A percentile compares a stretch with the other conserved stretches of the same genome.
Evolutionary conservation across 768 basidiomycete genomes (phyloP).

Genomic region (Mycena vulgaris): DNA sequence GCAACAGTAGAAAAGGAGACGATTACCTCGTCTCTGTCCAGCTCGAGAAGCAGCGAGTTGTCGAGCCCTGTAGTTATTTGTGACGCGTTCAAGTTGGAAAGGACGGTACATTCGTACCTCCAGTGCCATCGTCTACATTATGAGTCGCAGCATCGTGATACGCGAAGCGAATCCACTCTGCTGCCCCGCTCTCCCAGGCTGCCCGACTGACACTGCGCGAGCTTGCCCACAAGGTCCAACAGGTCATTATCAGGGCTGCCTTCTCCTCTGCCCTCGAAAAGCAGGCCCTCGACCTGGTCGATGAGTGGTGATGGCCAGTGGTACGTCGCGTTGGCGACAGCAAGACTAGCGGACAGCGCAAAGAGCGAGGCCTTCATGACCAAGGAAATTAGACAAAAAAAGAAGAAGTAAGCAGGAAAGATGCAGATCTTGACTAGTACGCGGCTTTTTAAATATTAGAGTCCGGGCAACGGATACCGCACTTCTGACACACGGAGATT

Average conservation of each 20-base stretch:
- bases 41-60: slow-evolving; percentile 26
- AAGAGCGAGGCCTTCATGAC: slow-evolving; percentile 25
- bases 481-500: slow-evolving; percentile 15
- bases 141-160: slow-evolving; percentile 32
- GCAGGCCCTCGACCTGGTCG: slow-evolving; percentile 31
- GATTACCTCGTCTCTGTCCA: slow-evolving; percentile 26
- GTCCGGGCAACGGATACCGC: slow-evolving; percentile 28
- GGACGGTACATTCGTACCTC: slow-evolving; percentile 19
- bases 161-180: slow-evolving; percentile 33
- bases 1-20: not conserved
- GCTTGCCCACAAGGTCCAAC: slow-evolving; percentile 25
- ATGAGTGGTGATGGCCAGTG: slow-evolving; percentile 33
- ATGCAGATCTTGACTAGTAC: slow-evolving; percentile 11
- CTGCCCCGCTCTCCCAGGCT: slow-evolving; percentile 15
- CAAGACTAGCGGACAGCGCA: slow-evolving; percentile 18
- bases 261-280: slow-evolving; percentile 27
- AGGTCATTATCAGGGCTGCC: slow-evolving; percentile 20
- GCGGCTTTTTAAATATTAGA: slow-evolving; percentile 13
- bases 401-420: slow-evolving; percentile 15
- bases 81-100: slow-evolving; percentile 11
- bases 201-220: slow-evolving; percentile 24
- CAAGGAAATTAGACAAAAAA: slow-evolving; percentile 18
- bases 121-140: slow-evolving; percentile 25
- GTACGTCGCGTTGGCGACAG: slow-evolving; percentile 27
- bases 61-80: slow-evolving; percentile 27